These are phyloP conservation scores for Akanthomyces uredinophilus DNA, from an alignment of 2,329 filamentous ascomycete genomes.

Conservation along the genomic window DNA sequence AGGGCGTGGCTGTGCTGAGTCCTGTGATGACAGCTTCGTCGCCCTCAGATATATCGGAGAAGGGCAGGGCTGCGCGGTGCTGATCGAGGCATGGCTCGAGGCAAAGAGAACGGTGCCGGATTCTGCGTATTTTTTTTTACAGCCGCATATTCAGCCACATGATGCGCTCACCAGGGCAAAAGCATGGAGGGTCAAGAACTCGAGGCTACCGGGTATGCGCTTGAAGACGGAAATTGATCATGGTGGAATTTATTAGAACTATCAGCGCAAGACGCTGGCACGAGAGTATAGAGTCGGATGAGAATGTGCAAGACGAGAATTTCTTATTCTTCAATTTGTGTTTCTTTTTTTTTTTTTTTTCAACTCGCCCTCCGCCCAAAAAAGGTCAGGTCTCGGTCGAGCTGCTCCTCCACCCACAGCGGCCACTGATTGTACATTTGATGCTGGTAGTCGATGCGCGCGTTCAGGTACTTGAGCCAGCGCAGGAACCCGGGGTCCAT, in stretches of 20 bases:
- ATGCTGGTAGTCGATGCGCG: slow-evolving; percentile 40
- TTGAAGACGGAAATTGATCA: too few relatives aligned
- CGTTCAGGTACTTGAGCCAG: slow-evolving; percentile 49
- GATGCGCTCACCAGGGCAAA: not conserved
- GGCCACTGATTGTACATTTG: slow-evolving; percentile 48
- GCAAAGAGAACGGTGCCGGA: not conserved
- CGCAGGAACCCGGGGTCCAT: slow-evolving; percentile 41
- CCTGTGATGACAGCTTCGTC: not conserved
- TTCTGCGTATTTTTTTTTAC: not conserved
- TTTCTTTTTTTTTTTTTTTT: not conserved
- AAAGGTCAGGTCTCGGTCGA: slow-evolving; percentile 39
- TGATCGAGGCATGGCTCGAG: not conserved
- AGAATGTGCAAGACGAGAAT: too few relatives aligned
- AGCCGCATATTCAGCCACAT: not conserved
- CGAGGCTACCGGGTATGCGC: not conserved
- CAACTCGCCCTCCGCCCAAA: slow-evolving; percentile 31
- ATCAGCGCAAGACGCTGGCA: not conserved
- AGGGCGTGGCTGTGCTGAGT: slow-evolving; percentile 6
- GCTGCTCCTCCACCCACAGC: slow-evolving; percentile 47
- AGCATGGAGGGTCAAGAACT: not conserved
- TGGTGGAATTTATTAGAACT: not conserved
- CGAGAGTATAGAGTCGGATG: not conserved
- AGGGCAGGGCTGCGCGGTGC: not conserved
- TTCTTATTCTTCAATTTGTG: too few relatives aligned
- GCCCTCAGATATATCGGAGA: not conserved